Evolutionary conservation across 2,329 filamentous ascomycete species (phyloP), one percentile per base, ranked within the genome.

Genomic region (Pseudocercospora eumusae): DNA sequence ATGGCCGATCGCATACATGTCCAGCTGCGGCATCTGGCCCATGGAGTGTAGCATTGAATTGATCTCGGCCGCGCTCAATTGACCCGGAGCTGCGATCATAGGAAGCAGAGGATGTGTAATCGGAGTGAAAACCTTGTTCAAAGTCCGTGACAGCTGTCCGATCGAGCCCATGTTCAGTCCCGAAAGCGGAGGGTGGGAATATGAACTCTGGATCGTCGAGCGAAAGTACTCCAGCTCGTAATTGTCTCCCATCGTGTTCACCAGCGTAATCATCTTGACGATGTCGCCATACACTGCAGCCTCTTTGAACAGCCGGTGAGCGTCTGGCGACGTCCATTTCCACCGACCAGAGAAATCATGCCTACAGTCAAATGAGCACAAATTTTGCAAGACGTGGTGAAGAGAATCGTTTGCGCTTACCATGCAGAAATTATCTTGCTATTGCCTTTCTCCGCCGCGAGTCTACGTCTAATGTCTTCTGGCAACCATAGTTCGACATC

Each of bases 391-490:
- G 33, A n/a, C 3, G 4, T 15, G n/a, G 3, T 36, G 2, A 36
- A 36, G 33, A 36, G 33, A 36, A n/a, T 15, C 13, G 5, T n/a
- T n/a, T 36, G 13, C 33, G 15, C 33, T n/a, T 36, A 36, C 33
- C 93, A 95, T 11, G 92, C 91, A n/a, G 91, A 93, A 80, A 96
- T 92, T 75, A 96, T 92, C 67, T 88, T 89, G 71, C 89, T 93
- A 76, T 87, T 90, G 1, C 91, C 91, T 67, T 88, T 88, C 58
- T 85, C 82, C 68, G 89, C 84, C 57, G 86, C 88, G 9, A 96
- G 77, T 63, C 80, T 83, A 65, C 82, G 82, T 65, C 91, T 83
- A 60, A 96, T 90, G 6, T 85, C 80, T 73, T 93, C 90, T 0
- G 91, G 91, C 40, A 96, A 82, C 90, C 91, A 95, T 42, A 96